A percentile compares a stretch with the other conserved stretches of the same genome.
phyloP scores from a whole-genome alignment of 2,329 filamentous ascomycete genomes.

The Neophaeococcomyces mojaviensis region DNA sequence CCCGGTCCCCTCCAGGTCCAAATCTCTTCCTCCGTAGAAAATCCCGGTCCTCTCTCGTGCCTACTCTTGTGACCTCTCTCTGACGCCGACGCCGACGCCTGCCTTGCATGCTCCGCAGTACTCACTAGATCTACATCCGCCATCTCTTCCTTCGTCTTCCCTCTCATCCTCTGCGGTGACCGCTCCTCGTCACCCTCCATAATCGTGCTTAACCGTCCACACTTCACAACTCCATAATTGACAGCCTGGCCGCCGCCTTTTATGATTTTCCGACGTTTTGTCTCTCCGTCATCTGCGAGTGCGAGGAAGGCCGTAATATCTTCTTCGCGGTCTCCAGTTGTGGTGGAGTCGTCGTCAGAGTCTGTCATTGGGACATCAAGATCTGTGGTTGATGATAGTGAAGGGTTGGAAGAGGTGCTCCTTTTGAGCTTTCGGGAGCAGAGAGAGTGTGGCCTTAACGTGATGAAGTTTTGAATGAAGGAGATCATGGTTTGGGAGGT shows the following conservation, averaged over 20 bases:
- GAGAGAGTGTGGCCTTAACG: neutral
- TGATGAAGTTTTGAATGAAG: slow-evolving; percentile 4
- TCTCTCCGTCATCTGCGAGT: neutral
- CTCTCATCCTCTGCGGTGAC: neutral
- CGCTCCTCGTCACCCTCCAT: neutral
- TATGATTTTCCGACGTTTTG: neutral
- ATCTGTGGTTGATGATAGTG: neutral
- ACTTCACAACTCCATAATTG: neutral
- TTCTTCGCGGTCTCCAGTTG: neutral
- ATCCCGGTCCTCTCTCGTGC: no score
- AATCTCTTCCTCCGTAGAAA: no score
- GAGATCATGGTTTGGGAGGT: slow-evolving; percentile 1
- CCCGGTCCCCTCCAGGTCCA: no score
- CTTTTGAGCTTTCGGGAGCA: neutral
- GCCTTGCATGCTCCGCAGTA: neutral
- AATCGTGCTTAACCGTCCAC: slow-evolving; percentile 1
- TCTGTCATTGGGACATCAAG: neutral
- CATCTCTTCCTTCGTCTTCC: neutral
- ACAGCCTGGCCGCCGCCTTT: neutral
- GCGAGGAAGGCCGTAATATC: neutral
- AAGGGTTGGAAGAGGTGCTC: neutral
- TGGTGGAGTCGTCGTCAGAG: neutral
- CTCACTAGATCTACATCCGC: slow-evolving; percentile 2
- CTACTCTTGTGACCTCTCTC: no score
- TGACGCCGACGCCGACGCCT: no score